Evolutionary conservation across 108 stramenopile genomes (phyloP).

Genomic region (Fistulifera solaris): DNA sequence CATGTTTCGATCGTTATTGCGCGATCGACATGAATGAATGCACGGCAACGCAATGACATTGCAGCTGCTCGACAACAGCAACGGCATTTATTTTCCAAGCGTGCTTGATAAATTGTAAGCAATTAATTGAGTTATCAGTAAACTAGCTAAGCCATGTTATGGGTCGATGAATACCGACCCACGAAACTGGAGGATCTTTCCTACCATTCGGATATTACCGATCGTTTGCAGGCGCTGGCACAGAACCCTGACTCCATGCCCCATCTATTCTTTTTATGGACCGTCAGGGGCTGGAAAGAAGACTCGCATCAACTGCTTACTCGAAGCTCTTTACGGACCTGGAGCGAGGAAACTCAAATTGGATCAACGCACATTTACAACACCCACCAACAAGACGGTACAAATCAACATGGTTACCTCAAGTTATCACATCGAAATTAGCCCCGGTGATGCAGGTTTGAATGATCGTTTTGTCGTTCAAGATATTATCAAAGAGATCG

Average conservation of each 20-base stretch:
- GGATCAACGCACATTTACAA: conserved; percentile 70
- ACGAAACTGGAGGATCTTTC: conserved; percentile 70
- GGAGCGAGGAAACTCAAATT: conserved; percentile 76
- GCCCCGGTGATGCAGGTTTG: conserved; percentile 91
- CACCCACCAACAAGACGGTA: conserved; percentile 79
- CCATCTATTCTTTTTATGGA: conserved; percentile 96
- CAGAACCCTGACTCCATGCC: conserved; percentile 64
- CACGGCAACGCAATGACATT: too few relatives aligned
- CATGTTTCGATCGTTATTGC: too few relatives aligned
- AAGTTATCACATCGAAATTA: conserved; percentile 95
- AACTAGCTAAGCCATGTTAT: conserved; percentile 94
- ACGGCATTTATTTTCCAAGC: too few relatives aligned
- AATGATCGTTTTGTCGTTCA: conserved; percentile 96
- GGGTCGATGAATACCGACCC: conserved; percentile 99
- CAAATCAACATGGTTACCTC: conserved; percentile 92
- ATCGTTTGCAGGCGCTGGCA: conserved; percentile 56
- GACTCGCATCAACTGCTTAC: conserved; percentile 87
- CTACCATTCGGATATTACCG: conserved; percentile 75
- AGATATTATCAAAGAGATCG: conserved; percentile 99
- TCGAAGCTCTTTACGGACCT: conserved; percentile 85
- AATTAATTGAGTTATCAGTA: too few relatives aligned
- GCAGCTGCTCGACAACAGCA: too few relatives aligned
- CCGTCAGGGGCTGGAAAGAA: conserved; percentile 96
- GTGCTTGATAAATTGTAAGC: too few relatives aligned
- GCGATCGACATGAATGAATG: too few relatives aligned